Evolutionary conservation across 2,329 filamentous ascomycete species (phyloP), one percentile per base, ranked within the genome.

Genomic region (Teratosphaeria gauchensis): DNA sequence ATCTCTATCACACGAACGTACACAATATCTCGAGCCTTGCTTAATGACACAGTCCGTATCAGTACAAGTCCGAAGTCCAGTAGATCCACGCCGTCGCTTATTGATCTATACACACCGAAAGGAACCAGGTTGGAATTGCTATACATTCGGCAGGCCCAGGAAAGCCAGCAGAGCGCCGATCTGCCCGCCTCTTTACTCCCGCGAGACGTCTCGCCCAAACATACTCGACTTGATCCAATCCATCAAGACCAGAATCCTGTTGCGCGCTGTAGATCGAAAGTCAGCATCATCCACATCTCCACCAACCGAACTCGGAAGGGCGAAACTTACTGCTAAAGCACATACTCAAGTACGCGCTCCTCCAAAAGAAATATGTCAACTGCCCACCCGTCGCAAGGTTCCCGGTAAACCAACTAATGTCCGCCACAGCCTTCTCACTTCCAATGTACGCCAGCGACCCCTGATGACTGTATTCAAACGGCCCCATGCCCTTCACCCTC

Each of bases 401-500:
- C 66, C 94, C 94, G 70, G 94, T 95, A 79, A 95, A 86, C 92
- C 94, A 99, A 73, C 86, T 89, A 70, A 99, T 90, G 77, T 99
- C 94, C 62, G 94, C 94, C 60, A 99, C 94, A 55, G 94, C 94
- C 83, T 92, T 92, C 75, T 99, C 94, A 75, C 90, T 95, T 63
- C 94, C 94, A 77, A 99, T 99, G 78, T 99, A 99, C 55, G 94
- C 94, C 76, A 99, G 77, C 68, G 88, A 92, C 66, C 94, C 94
- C 80, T 99, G 92, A 81, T 99, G 94, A 46, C 90, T 94, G 84
- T 99, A 99, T 79, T 95, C 88, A 82, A 99, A 99, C 56, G 94
- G 94, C 73, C 94, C 95, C 75, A 96, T 87, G 74, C 95, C 89
- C 82, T 95, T 96, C 75, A 94, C 85, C 67, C 91, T 85, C 64